These are phyloP conservation scores for Trichoderma sp. DNA, from an alignment of 2,329 filamentous ascomycete species.

Conservation along the genomic window DNA sequence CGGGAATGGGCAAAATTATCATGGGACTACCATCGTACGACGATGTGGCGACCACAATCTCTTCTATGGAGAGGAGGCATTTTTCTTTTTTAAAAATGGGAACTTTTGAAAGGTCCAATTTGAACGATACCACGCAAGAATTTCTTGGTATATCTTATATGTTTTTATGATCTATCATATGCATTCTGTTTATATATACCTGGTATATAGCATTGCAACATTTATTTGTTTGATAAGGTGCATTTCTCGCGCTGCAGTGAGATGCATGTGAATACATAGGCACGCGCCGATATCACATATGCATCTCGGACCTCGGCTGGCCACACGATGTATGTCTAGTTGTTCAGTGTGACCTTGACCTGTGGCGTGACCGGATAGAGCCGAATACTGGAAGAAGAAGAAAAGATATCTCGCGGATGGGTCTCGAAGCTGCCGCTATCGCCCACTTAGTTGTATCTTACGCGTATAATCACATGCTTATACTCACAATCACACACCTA, in stretches of 20 bases:
- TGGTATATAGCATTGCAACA: background rate
- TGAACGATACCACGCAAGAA: conserved; percentile 14
- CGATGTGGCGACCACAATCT: background rate
- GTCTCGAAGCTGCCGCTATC: background rate
- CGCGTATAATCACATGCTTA: background rate
- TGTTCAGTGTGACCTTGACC: background rate
- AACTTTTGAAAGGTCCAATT: background rate
- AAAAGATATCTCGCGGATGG: background rate
- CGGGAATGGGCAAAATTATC: background rate
- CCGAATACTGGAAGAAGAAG: background rate
- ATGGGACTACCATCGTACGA: background rate
- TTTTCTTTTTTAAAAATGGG: background rate
- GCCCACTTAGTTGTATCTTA: background rate
- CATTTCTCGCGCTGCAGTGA: background rate
- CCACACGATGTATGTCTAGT: background rate
- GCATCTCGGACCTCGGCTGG: background rate
- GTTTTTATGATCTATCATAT: background rate
- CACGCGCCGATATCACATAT: background rate
- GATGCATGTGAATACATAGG: background rate
- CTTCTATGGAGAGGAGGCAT: background rate
- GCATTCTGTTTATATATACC: background rate
- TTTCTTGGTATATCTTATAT: background rate
- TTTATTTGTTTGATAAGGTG: background rate
- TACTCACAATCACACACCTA: background rate
- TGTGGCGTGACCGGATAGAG: background rate